These are phyloP conservation scores for Pleurostoma richardsiae DNA, from an alignment of 2,329 filamentous ascomycete genomes.

Conservation along the genomic window DNA sequence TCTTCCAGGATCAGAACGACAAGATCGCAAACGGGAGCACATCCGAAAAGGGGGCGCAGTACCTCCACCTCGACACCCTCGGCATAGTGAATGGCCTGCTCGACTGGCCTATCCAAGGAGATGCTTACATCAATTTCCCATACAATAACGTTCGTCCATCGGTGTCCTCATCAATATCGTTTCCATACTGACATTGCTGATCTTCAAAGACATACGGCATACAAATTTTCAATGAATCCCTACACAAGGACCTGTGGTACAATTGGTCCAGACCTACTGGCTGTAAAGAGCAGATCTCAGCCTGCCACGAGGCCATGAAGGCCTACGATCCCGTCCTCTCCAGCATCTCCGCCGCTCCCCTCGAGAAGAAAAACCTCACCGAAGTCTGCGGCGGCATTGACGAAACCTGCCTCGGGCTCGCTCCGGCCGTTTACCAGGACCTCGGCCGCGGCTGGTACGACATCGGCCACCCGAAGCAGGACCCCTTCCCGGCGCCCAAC, in stretches of 20 bases:
- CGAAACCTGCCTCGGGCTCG: not conserved
- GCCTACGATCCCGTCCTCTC: not conserved
- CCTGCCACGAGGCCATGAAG: not conserved
- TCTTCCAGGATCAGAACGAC: conserved; percentile 8
- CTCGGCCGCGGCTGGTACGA: conserved; percentile 35
- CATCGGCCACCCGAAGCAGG: conserved; percentile 38
- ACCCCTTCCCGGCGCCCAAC: conserved; percentile 38
- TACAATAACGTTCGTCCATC: conserved; percentile 6
- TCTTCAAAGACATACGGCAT: conserved; percentile 44
- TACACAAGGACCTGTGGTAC: conserved; percentile 31
- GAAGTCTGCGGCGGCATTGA: conserved; percentile 36
- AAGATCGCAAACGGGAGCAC: conserved; percentile 8
- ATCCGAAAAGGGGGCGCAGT: conserved; percentile 6
- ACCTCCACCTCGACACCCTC: conserved; percentile 10
- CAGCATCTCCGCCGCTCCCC: not conserved
- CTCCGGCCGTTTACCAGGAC: not conserved
- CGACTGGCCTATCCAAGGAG: conserved; percentile 1
- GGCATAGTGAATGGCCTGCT: conserved; percentile 9
- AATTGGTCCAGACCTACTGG: not conserved
- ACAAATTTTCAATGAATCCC: conserved; percentile 41
- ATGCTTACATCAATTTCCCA: conserved; percentile 6
- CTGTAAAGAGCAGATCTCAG: not conserved
- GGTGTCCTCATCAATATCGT: not conserved
- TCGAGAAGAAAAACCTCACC: conserved; percentile 42
- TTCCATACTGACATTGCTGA: not conserved